Evolutionary conservation across 1,284 basidiomycete species (phyloP), one percentile per base, ranked within the genome.

Genomic region (Trichosporon ovoides): DNA sequence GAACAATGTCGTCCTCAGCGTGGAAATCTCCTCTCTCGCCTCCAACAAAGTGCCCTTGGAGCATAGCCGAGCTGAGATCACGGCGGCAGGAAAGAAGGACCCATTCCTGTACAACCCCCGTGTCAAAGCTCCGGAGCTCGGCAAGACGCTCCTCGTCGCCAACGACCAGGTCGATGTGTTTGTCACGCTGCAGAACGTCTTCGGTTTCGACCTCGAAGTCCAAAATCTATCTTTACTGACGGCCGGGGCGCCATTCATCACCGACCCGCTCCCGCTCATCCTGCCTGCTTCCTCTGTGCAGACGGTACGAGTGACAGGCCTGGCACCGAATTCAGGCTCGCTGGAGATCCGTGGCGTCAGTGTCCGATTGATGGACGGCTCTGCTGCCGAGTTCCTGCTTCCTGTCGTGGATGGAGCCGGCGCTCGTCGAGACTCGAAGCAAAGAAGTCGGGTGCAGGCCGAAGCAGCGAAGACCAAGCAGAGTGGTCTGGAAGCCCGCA

Each of bases 71-170:
- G 63, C 63, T 1, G 74, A 76, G 59, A 71, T 73, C 11, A 36
- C 24, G 2, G 12, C 43, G 34, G 3, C 19, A 28, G 28, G 50
- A 36, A 69, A 80, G 38, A 83, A 81, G 33, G 88, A 91, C 72
- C 86, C 88, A 0, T 94, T 95, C 77, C 78, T 96, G 55, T 94
- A 94, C 73, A 92, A 95, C 70, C 92, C 92, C 1, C 80, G 89
- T 49, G 54, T 75, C 37, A 86, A 75, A 54, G 66, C 83, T 66
- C 77, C 82, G 3, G 74, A 79, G 40, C 76, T 78, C 38, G 81
- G 79, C 34, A 85, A 86, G 80, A 80, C 82, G 1, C 71, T 88
- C 10, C 82, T 93, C 4, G 88, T 95, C 2, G 88, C 90, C 70
- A 87, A 88, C 63, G 95, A 98, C 74, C 74, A 78, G 3, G 79